Evolutionary conservation across 1,284 basidiomycete genomes (phyloP), one percentile per base, ranked within the genome.

Genomic region (Puccinia coronata): DNA sequence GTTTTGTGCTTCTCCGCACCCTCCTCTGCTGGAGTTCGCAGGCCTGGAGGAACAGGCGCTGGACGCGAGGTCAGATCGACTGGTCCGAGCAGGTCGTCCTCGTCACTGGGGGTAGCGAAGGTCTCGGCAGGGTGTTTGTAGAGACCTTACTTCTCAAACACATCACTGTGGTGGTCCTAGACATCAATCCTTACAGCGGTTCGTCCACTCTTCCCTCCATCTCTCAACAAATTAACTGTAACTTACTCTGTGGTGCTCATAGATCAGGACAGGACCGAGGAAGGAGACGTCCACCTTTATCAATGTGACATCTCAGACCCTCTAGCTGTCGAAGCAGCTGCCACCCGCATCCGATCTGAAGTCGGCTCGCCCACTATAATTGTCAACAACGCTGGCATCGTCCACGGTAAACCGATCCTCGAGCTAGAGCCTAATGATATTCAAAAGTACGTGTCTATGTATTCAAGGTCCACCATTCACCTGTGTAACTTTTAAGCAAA

Each of bases 341-440:
- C 77, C 28, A 16, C 34, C 14, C 77, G 28, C 34, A 79, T 79
- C n/a, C 51, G 67, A 34, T 18, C 20, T 49, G 84, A 95, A 93
- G 88, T 96, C 76, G 95, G 95, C 8, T 89, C 92, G 76, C 93
- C 95, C 0, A 96, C 96, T 0, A 90, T 98, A 43, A 87, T 99
- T 20, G 89, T 99, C 84, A 98, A 98, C 87, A 98, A 98, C 84
- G 96, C 96, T 0, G 96, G 95, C n/a, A 91, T 98, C 77, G 93
- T 93, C 43, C 92, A 95, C 86, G 95, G 95, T 41, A 95, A 94
- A 84, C 88, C 92, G 0, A 87, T 98, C 34, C 87, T 95, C 4
- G 94, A 96, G 84, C 88, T 98, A 73, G 88, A 88, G 0, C 89
- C 92, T 0, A 89, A 90, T 63, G 95, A 98, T 84, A 87, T 98